Base-by-base conservation (phyloP, 2,329 filamentous ascomycete species). In the Fonsecaea nubica region DNA sequence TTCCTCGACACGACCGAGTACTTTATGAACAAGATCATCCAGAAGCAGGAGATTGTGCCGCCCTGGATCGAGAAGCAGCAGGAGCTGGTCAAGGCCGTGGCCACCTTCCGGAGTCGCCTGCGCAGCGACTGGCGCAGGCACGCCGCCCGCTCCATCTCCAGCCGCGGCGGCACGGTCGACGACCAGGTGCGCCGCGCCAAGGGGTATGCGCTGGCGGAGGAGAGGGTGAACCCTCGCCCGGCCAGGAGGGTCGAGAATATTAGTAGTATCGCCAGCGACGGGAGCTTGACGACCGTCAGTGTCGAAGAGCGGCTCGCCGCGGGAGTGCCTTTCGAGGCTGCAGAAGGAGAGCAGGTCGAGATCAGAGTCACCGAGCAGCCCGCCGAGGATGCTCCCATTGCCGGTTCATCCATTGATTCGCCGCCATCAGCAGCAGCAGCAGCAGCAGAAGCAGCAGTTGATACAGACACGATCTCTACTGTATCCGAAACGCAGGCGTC, bases 41-140 rank as follows among this genome's bases (percentile, higher is more conserved):
- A 97, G 80, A 90, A 91, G 65, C 95, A 99, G 78, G 93, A 97
- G 21, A 92, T 98, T 66, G 92, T 96, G 0, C 95, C 95, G 0
- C 94, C 94, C 0, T 99, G 95, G 95, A 98, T 99, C 66, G 95
- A 99, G 79, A 98, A 97, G 80, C 95, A 99, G 77, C 94, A 98
- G 76, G 93, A 97, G 74, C 81, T 98, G 5, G 85, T 88, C 10
- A 88, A 87, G 67, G 86, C 91, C 0, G 85, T 89, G 0, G 85
- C 83, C 12, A 83, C 84, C 0, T 97, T 99, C 75, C 86, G 95
- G 1, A 80, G 83, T 2, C 83, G 92, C n/a, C 75, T 98, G 67
- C 84, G 93, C 40, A 87, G 84, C 48, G 92, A 96, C 72, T 98
- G 94, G 94, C 89, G 87, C 75, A 85, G 93, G 40, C 92, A 96